Base-by-base conservation (phyloP, 495 filamentous ascomycete species). In the Lepraria neglecta region DNA sequence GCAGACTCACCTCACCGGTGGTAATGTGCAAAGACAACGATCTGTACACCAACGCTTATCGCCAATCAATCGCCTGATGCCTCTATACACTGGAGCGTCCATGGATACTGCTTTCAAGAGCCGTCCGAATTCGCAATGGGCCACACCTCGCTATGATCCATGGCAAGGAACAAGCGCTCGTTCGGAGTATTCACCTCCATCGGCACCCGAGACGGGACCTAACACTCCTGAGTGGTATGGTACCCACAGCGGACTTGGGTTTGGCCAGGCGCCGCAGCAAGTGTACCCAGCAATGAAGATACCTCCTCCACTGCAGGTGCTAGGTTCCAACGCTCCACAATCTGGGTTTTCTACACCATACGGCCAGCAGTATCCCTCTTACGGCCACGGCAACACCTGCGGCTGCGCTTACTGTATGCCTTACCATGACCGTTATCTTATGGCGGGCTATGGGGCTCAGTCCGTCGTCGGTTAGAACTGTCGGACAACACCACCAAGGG, bases 331-430 rank as follows among this genome's bases (percentile, higher is more conserved):
- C 78, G 78, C 40, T 78, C 79, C 72, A 64, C 80, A 74, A 64
- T 80, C 70, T 73, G 81, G 76, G 73, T 74, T 81, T 67, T 71
- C 77, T 64, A 77, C 78, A 42, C 73, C 81, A 70, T 84, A 79
- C 60, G 77, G 73, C 52, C 73, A 81, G 60, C 77, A 78, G 35
- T 84, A 85, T 59, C 74, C 77, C 33, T 87, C 86, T 82, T 79
- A 81, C 62, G 79, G 76, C 44, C 77, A 81, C 66, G 80, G 79
- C 50, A 78, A 80, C 33, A 88, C 85, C 21, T 94, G 88, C 70
- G 79, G 76, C 61, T 94, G 89, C 70, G 70, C 75, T 52, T 81
- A 83, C 58, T 92, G 89, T 72, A 73, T 76, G 11, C 85, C 82
- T 62, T 81, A 85, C 60, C 70, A 84, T 33, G 80, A 83, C 42